A percentile compares a stretch with the other conserved stretches of the same genome.
Conservation (phyloP, 2,329 filamentous ascomycete species). For the Monosporascus sp. region DNA sequence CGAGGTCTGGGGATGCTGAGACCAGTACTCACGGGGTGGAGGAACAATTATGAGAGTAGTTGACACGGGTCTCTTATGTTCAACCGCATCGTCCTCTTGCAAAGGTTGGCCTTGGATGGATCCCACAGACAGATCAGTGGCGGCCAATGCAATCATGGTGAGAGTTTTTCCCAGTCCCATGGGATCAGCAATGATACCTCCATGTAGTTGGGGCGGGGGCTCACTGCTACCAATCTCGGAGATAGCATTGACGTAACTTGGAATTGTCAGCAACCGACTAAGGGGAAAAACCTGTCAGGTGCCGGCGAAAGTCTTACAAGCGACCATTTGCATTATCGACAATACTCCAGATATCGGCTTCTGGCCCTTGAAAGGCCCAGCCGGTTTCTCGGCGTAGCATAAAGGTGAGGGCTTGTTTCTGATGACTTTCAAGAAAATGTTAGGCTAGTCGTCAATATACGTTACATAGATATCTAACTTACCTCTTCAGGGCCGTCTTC, state of each 20-base stretch:
- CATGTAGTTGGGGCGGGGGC: constrained; percentile 30
- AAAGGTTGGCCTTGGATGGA: too few relatives aligned
- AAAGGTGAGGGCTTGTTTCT: constrained; percentile 38
- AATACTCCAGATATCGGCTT: constrained; percentile 30
- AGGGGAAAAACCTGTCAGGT: background rate
- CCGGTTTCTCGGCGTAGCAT: constrained; percentile 34
- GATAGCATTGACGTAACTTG: constrained; percentile 9
- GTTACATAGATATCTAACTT: constrained; percentile 1
- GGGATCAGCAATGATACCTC: constrained; percentile 40
- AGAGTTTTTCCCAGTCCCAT: constrained; percentile 45
- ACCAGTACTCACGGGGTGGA: constrained; percentile 7
- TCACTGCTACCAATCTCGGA: constrained; percentile 24
- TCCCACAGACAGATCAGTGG: constrained; percentile 18
- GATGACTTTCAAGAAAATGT: constrained; percentile 28
- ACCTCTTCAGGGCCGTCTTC: constrained; percentile 19
- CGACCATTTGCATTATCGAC: constrained; percentile 11
- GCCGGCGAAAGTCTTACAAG: constrained; percentile 11
- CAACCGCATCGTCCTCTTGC: too few relatives aligned
- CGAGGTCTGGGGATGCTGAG: background rate
- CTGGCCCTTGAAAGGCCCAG: constrained; percentile 24
- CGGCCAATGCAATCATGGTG: constrained; percentile 36
- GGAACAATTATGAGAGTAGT: constrained; percentile 33
- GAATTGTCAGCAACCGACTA: background rate
- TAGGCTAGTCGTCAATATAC: background rate
- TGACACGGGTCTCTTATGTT: background rate